phyloP scores from a whole-genome alignment of 768 basidiomycete species.

The Fomitopsis pulvina region DNA sequence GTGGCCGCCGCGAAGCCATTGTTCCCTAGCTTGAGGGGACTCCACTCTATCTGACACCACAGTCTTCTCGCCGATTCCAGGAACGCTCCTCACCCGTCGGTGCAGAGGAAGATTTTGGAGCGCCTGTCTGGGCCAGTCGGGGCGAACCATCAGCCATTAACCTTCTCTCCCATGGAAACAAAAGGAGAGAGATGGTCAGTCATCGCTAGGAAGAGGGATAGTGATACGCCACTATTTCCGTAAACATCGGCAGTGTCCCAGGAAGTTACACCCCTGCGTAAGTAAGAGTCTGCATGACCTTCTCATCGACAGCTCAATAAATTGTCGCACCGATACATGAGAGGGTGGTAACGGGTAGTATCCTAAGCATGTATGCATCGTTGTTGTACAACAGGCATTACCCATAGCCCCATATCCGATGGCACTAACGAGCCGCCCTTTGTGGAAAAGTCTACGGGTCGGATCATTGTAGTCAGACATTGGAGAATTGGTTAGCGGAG shows the following conservation, averaged over 20 bases:
- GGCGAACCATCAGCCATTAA: constrained; percentile 35
- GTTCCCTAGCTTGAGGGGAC: constrained; percentile 28
- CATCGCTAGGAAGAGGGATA: constrained; percentile 28
- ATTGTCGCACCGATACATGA: background rate
- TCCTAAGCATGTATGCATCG: too few species aligned
- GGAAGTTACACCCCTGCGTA: constrained; percentile 40
- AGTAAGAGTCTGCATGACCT: constrained; percentile 21
- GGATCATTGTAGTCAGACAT: background rate
- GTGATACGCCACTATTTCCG: constrained; percentile 34
- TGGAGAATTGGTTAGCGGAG: background rate
- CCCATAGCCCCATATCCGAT: constrained; percentile 8
- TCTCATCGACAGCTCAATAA: background rate
- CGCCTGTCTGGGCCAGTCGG: constrained; percentile 44
- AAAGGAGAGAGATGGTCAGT: constrained; percentile 22
- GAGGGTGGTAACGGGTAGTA: background rate
- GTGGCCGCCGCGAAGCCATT: constrained; percentile 25
- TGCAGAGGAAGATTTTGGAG: constrained; percentile 53
- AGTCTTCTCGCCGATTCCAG: constrained; percentile 22
- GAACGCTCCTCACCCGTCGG: constrained; percentile 30
- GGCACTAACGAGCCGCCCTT: background rate
- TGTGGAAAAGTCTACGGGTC: background rate
- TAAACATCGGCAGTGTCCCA: constrained; percentile 46
- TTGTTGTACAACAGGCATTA: background rate
- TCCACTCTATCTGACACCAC: constrained; percentile 32
- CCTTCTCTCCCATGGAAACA: background rate